Evolutionary conservation across 83 land plant species (phyloP).

Genomic region (Picea abies): DNA sequence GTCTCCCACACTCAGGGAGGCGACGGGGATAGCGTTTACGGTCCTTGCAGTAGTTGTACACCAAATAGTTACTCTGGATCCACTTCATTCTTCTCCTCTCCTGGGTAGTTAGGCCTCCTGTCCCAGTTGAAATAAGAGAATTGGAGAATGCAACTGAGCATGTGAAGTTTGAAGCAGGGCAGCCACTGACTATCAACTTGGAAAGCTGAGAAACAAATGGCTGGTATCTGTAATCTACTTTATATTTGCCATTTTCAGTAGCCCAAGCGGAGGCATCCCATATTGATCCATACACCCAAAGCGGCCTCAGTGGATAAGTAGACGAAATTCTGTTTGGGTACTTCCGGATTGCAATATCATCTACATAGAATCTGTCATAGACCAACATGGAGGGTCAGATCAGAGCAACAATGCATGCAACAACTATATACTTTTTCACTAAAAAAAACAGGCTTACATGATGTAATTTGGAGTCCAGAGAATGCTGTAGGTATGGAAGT

Average conservation of each 20-base stretch:
- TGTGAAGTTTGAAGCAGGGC: slow-evolving; percentile 5
- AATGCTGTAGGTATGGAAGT: slow-evolving; percentile 74
- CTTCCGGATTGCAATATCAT: slow-evolving; percentile 40
- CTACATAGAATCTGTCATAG: slow-evolving; percentile 35
- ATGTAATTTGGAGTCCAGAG: slow-evolving; percentile 77
- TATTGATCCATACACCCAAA: slow-evolving; percentile 32
- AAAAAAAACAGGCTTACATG: slow-evolving; percentile 49
- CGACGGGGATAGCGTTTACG: neutral
- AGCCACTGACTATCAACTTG: slow-evolving; percentile 23
- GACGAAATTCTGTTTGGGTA: slow-evolving; percentile 20
- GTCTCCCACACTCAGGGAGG: slow-evolving; percentile 19
- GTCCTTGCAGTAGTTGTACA: slow-evolving; percentile 25
- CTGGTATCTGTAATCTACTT: slow-evolving; percentile 22
- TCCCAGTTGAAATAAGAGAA: neutral
- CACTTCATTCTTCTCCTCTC: slow-evolving; percentile 1
- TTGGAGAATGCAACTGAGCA: neutral
- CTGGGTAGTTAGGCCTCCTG: slow-evolving; percentile 10
- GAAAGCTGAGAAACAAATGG: slow-evolving; percentile 25
- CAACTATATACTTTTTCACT: too few relatives aligned
- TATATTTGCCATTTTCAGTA: slow-evolving; percentile 31
- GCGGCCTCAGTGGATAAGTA: slow-evolving; percentile 29
- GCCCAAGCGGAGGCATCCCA: slow-evolving; percentile 45
- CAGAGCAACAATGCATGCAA: too few relatives aligned
- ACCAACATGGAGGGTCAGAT: neutral
- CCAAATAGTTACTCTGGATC: neutral